These are phyloP conservation scores for Oryza punctata DNA, from an alignment of 176 grass and related monocot species.

Conservation along the genomic window DNA sequence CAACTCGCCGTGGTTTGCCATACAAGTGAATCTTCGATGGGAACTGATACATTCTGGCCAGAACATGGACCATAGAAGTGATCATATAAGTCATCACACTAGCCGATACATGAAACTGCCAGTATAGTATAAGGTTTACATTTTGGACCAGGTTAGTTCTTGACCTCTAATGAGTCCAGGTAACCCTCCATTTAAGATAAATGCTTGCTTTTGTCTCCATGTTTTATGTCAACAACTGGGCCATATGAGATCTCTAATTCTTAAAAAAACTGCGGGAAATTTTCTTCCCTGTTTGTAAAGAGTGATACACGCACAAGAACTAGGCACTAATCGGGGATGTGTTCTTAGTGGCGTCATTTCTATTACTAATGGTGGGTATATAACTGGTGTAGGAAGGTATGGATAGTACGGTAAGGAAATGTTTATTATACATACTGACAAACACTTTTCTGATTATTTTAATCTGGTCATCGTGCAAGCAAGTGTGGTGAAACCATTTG, in stretches of 20 bases:
- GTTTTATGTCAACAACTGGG: constrained; percentile 17
- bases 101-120: not conserved
- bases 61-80: not conserved
- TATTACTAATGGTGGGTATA: constrained; percentile 10
- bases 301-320: not conserved
- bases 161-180: not conserved
- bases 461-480: not conserved
- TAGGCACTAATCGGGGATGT: not conserved
- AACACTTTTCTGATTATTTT: not conserved
- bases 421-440: not conserved
- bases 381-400: not conserved
- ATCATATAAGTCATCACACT: not conserved
- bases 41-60: not conserved
- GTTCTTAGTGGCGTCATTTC: not conserved
- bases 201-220: constrained; percentile 6
- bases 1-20: not conserved
- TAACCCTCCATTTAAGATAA: not conserved
- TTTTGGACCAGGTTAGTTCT: not conserved
- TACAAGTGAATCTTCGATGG: constrained; percentile 19
- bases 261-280: not conserved
- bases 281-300: not conserved
- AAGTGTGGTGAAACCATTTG: not conserved
- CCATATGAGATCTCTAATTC: not conserved
- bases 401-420: not conserved
- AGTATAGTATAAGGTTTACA: constrained; percentile 3